These are phyloP conservation scores for Cryptococcus maquisensis DNA, from an alignment of 1,284 basidiomycete species.

Conservation along the genomic window DNA sequence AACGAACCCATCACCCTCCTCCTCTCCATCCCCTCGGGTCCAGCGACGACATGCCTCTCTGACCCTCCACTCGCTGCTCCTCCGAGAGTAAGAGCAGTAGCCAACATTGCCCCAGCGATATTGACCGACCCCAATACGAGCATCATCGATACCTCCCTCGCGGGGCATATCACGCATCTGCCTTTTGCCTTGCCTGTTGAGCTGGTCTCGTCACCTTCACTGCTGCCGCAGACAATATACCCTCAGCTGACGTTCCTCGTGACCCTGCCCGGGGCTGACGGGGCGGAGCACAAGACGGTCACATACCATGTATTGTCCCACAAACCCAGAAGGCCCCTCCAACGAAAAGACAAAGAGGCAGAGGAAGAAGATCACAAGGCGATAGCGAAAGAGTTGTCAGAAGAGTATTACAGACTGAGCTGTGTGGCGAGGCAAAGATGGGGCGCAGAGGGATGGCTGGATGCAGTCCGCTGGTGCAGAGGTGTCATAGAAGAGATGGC, in stretches of 20 bases:
- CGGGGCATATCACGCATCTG: constrained; percentile 10
- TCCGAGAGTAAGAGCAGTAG: constrained; percentile 11
- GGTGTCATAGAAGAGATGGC: neutral
- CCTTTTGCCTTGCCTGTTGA: constrained; percentile 3
- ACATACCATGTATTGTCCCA: neutral
- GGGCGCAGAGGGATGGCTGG: constrained; percentile 3
- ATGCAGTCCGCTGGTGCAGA: neutral
- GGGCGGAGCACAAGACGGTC: constrained; percentile 16
- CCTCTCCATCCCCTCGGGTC: constrained; percentile 1
- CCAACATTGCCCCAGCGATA: constrained; percentile 23
- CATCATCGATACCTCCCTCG: constrained; percentile 34
- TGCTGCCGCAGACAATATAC: constrained; percentile 15
- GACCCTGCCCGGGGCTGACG: constrained; percentile 11
- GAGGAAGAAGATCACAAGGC: constrained; percentile 7
- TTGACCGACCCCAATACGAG: constrained; percentile 26
- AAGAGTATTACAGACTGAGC: constrained; percentile 23
- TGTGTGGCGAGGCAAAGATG: constrained; percentile 23
- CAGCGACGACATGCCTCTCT: constrained; percentile 21
- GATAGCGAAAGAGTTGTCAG: constrained; percentile 8
- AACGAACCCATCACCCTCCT: neutral
- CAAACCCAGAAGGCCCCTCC: neutral
- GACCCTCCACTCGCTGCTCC: neutral
- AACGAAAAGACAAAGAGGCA: neutral
- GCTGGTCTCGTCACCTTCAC: neutral
- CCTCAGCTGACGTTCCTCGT: constrained; percentile 29